phyloP scores from a whole-genome alignment of 164 flowering plant species.

The Liriodendron chinense region DNA sequence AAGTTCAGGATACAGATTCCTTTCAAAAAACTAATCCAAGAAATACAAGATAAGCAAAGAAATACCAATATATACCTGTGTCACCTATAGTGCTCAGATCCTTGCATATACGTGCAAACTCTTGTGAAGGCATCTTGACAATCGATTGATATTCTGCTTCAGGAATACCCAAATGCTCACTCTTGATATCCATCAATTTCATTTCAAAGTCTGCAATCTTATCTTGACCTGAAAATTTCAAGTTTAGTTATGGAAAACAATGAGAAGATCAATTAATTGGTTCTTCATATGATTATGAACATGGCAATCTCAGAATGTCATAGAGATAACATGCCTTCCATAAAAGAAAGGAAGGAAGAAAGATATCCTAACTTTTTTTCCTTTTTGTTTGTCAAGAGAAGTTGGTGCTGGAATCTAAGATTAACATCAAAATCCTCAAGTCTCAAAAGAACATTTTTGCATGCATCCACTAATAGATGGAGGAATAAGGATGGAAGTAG shows the following conservation, averaged over 20 bases:
- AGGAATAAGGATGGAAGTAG: no score
- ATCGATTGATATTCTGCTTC: constrained; percentile 72
- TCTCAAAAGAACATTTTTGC: no score
- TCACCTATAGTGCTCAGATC: constrained; percentile 64
- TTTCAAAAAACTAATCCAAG: neutral
- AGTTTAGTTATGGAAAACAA: neutral
- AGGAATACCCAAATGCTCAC: constrained; percentile 17
- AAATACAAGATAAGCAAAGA: neutral
- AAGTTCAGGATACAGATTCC: no score
- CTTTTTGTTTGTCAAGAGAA: no score
- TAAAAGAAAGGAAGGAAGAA: neutral
- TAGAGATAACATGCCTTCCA: neutral
- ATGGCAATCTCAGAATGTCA: neutral
- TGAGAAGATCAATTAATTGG: neutral
- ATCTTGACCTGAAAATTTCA: constrained; percentile 42
- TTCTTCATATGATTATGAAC: neutral
- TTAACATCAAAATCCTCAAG: no score
- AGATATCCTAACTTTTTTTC: no score
- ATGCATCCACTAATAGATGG: no score
- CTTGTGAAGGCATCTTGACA: constrained; percentile 68
- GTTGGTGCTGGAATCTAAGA: no score
- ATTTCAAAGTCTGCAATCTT: constrained; percentile 75
- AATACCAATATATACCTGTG: constrained; percentile 2
- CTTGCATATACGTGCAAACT: constrained; percentile 61
- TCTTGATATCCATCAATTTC: constrained; percentile 57